Evolutionary conservation across 1,139 yeast genomes (phyloP).

Genomic region (Pichiaceae sp.): DNA sequence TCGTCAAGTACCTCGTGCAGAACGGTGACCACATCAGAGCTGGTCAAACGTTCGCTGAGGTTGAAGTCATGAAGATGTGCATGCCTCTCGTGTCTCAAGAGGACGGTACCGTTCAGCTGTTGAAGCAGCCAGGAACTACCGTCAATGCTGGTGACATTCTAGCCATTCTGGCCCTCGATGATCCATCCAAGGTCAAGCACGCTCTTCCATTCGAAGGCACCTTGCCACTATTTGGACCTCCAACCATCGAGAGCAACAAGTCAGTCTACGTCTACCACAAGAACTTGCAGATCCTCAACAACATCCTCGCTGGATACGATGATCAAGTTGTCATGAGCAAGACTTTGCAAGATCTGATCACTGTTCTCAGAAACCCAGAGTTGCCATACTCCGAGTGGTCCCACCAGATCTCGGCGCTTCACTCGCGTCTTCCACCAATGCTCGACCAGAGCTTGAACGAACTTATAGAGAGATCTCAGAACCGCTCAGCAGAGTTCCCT

Average conservation of each 20-base stretch:
- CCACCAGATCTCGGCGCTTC: conserved; percentile 79
- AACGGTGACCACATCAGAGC: conserved; percentile 88
- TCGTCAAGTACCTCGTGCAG: conserved; percentile 87
- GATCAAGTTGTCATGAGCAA: conserved; percentile 89
- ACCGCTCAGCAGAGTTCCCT: conserved; percentile 82
- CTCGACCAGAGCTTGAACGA: conserved; percentile 61
- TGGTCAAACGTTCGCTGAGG: conserved; percentile 96
- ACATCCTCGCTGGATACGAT: conserved; percentile 85
- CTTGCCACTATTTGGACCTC: conserved; percentile 80
- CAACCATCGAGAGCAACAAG: conserved; percentile 74
- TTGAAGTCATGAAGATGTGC: conserved; percentile 98
- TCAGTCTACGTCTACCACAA: conserved; percentile 68
- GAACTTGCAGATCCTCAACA: conserved; percentile 51
- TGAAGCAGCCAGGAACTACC: conserved; percentile 98
- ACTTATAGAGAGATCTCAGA: conserved; percentile 58
- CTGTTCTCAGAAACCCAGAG: conserved; percentile 66
- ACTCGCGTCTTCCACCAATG: conserved; percentile 76
- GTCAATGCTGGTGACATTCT: conserved; percentile 94
- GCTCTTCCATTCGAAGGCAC: conserved; percentile 95
- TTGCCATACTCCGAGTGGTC: conserved; percentile 94
- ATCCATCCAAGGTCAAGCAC: conserved; percentile 94
- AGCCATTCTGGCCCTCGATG: conserved; percentile 90
- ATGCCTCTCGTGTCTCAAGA: conserved; percentile 90
- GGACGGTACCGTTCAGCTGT: conserved; percentile 83
- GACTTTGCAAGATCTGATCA: conserved; percentile 65